Evolutionary conservation across 352 stramenopile species (phyloP).

Genomic region (Phytopythium montanum): DNA sequence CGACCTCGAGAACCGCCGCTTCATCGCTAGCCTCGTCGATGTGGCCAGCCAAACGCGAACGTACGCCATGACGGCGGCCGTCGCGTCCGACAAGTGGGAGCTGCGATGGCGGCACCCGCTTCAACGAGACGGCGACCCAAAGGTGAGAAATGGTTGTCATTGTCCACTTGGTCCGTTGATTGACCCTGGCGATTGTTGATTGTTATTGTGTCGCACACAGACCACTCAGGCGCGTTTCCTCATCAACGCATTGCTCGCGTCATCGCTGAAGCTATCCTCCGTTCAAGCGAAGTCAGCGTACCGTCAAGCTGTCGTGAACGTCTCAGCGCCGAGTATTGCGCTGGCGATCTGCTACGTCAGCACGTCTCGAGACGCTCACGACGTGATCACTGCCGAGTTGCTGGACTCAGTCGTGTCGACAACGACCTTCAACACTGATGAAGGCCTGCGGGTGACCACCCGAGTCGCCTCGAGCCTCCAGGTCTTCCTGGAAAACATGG

Average conservation of each 20-base stretch:
- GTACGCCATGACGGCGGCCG: constrained; percentile 23
- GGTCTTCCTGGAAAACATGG: constrained; percentile 69
- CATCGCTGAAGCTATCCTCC: constrained; percentile 63
- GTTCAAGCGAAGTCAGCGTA: constrained; percentile 32
- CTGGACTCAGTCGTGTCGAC: constrained; percentile 36
- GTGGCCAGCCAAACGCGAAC: constrained; percentile 28
- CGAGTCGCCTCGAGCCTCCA: constrained; percentile 41
- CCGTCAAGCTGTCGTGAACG: constrained; percentile 26
- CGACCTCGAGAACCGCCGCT: constrained; percentile 42
- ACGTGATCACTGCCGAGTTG: constrained; percentile 55
- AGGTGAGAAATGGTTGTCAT: constrained; percentile 25
- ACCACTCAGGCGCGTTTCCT: constrained; percentile 63
- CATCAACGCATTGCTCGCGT: constrained; percentile 63
- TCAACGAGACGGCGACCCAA: constrained; percentile 44
- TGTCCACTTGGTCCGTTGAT: background rate
- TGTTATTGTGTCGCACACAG: constrained; percentile 15
- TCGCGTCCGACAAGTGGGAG: constrained; percentile 73
- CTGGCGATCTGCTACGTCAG: constrained; percentile 41
- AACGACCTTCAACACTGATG: constrained; percentile 19
- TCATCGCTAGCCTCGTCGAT: constrained; percentile 39
- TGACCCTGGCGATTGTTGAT: constrained; percentile 8
- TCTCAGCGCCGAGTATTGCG: constrained; percentile 28
- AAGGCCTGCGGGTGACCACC: constrained; percentile 22
- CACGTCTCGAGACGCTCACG: constrained; percentile 37
- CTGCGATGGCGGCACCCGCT: constrained; percentile 68